Conservation (phyloP, 169 alveolate genomes). For the Babesia sp. region DNA sequence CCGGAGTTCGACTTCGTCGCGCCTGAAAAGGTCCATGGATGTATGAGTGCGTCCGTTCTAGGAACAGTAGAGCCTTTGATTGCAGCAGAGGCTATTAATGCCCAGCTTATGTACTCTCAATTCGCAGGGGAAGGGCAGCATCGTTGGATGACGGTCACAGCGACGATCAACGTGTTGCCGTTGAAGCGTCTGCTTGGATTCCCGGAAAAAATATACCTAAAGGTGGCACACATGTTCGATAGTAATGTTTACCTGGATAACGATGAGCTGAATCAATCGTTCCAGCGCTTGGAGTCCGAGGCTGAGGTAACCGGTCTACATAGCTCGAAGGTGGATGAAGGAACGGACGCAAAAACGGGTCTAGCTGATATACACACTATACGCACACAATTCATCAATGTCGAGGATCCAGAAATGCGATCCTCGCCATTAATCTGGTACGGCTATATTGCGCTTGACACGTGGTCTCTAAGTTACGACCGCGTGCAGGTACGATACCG, state of each 20-base stretch:
- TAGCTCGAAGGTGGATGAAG: not conserved
- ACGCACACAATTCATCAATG: conserved; percentile 46
- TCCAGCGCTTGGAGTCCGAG: conserved; percentile 15
- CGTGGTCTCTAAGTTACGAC: conserved; percentile 5
- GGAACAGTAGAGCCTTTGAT: conserved; percentile 22
- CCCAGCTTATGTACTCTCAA: conserved; percentile 8
- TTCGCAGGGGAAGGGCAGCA: conserved; percentile 53
- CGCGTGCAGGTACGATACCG: conserved; percentile 19
- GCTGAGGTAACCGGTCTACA: not conserved
- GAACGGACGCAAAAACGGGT: conserved; percentile 1
- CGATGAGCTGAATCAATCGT: conserved; percentile 40
- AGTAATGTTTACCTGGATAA: conserved; percentile 41
- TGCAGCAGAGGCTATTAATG: too few species aligned
- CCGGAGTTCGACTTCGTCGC: conserved; percentile 13
- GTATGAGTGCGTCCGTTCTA: not conserved
- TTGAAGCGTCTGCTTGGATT: conserved; percentile 15
- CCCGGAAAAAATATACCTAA: conserved; percentile 11
- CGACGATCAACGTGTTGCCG: conserved; percentile 6
- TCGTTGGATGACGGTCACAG: conserved; percentile 26
- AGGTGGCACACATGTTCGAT: conserved; percentile 61
- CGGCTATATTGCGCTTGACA: conserved; percentile 51
- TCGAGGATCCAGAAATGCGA: conserved; percentile 50
- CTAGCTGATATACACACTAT: conserved; percentile 2
- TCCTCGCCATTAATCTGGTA: conserved; percentile 53
- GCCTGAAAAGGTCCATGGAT: not conserved